Evolutionary conservation across 78 protist genomes (phyloP), one percentile per base, ranked within the genome.

Genomic region (Trichosphaerium sp.): DNA sequence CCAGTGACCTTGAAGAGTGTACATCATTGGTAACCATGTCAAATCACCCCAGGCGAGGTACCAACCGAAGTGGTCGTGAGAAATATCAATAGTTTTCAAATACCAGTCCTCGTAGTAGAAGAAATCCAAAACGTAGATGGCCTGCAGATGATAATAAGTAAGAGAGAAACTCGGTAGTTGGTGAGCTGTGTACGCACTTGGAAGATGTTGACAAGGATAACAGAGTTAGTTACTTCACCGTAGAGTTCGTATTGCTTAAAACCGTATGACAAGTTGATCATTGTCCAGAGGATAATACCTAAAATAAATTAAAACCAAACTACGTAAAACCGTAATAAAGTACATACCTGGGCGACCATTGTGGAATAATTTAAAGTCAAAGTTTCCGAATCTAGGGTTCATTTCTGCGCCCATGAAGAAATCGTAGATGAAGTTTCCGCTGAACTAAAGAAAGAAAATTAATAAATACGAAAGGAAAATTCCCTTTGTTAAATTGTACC

Each of bases 1-100:
- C 55, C 40, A 65, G 25, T 62, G 40, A 11, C 64, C 76, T 41
- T 69, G 56, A 29, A 77, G 57, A 14, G 82, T 41, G 78, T 80
- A 84, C 3, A 76, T 70, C 71, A 70, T 76, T n/a, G 93, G 87
- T 12, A 84, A 79, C 90, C 90, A 84, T 0, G 67, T 74, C 26
- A 76, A 38, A 51, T 81, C 90, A 3, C 87, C 90, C 32, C 82
- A 88, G 63, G 51, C 39, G 11, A 88, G 84, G 87, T 78, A 78
- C 63, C 48, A 88, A 23, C 93, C 93, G 29, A 88, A 84, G 44
- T 84, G 82, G 34, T 88, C 93, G 43, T 51, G n/a, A 37, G 81
- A 65, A 43, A 51, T 51, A 62, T 55, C 82, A 31, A 75, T 37
- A 12, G 64, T 69, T 57, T 38, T 34, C 41, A 75, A 44, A 69